Percentiles rank a stretch among this genome's conserved stretches.
These are phyloP conservation scores for Corymbia calophylla DNA, from an alignment of 441 rosid genomes.

Conservation along the genomic window DNA sequence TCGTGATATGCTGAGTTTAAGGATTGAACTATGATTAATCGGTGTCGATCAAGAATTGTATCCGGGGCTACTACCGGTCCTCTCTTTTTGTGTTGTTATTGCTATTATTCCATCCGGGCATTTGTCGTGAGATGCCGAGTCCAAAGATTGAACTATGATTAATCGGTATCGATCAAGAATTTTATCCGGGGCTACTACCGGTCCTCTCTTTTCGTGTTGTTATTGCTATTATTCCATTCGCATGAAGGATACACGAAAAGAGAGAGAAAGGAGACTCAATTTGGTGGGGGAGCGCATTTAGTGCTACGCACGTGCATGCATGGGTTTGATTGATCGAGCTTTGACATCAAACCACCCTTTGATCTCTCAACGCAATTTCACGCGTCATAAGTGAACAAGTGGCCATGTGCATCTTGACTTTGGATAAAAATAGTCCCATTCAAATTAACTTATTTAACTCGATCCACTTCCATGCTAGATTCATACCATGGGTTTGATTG, in stretches of 20 bases:
- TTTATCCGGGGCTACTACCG: background rate
- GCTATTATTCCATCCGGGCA: background rate
- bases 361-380: background rate
- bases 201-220: background rate
- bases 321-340: background rate
- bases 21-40: background rate
- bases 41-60: background rate
- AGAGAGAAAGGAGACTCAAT: background rate
- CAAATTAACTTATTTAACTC: too few relatives aligned
- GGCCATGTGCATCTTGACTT: background rate
- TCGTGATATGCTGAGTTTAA: background rate
- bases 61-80: background rate
- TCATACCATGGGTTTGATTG: too few relatives aligned
- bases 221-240: background rate
- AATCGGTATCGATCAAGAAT: background rate
- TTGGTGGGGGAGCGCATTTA: slow-evolving; percentile 7
- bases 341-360: background rate
- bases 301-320: slow-evolving; percentile 36
- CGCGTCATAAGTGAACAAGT: background rate
- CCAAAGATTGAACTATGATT: background rate
- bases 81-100: background rate
- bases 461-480: too few relatives aligned
- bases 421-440: too few relatives aligned
- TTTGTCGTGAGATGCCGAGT: background rate
- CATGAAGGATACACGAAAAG: background rate